These are phyloP conservation scores for Fusarium sp. DNA, from an alignment of 2,329 filamentous ascomycete genomes.

Conservation along the genomic window DNA sequence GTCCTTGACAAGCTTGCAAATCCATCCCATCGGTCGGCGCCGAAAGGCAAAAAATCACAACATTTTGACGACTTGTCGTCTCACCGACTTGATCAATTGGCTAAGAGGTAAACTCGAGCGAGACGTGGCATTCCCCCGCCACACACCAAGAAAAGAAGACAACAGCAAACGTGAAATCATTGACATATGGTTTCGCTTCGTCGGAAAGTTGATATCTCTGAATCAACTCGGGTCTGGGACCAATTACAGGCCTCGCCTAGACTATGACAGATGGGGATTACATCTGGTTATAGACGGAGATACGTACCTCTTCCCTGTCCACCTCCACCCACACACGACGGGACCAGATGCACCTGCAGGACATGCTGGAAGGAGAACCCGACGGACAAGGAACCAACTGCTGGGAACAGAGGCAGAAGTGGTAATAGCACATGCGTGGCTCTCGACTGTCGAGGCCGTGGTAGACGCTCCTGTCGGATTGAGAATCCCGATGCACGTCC, in stretches of 20 bases:
- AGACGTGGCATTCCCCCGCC: constrained; percentile 30
- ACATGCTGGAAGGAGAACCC: constrained; percentile 13
- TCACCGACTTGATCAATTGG: constrained; percentile 3
- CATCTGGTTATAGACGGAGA: constrained; percentile 29
- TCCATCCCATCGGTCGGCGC: constrained; percentile 4
- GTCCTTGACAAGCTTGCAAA: background rate
- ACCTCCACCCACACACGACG: constrained; percentile 20
- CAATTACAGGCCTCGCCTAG: constrained; percentile 34
- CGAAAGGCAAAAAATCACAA: background rate
- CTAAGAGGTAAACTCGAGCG: constrained; percentile 10
- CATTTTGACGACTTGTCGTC: constrained; percentile 5
- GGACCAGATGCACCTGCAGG: constrained; percentile 18
- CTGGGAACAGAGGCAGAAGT: background rate
- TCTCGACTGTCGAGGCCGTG: too few relatives aligned
- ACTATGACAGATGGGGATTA: constrained; percentile 48
- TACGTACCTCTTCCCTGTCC: constrained; percentile 30
- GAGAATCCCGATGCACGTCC: constrained; percentile 12
- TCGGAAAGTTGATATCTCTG: constrained; percentile 44
- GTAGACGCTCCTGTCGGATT: background rate
- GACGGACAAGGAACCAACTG: background rate
- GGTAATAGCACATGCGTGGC: too few relatives aligned
- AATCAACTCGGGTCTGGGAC: constrained; percentile 26
- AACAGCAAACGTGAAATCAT: constrained; percentile 7
- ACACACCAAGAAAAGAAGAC: constrained; percentile 10
- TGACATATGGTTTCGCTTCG: constrained; percentile 17